phyloP scores from a whole-genome alignment of 345 rosid species.

The Eucalyptus regnans region DNA sequence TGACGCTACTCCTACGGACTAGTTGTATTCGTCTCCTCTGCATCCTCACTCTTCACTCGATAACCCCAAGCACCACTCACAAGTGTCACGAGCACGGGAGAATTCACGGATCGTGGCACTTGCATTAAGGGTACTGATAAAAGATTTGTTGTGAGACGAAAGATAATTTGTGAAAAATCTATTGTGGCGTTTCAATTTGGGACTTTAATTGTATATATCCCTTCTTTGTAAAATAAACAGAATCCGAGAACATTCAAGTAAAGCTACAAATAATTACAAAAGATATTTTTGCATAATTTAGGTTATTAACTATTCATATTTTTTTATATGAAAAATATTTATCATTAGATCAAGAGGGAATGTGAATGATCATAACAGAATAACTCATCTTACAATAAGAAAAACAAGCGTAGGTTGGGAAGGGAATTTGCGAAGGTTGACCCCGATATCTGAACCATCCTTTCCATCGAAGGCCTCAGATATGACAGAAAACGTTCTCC shows the following conservation, averaged over 20 bases:
- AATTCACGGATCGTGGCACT: too few relatives aligned
- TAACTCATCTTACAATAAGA: background rate
- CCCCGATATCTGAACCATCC: background rate
- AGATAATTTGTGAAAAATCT: background rate
- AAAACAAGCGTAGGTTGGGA: background rate
- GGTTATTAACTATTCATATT: background rate
- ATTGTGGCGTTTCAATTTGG: background rate
- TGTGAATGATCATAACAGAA: background rate
- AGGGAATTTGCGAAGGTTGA: background rate
- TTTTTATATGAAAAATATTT: background rate
- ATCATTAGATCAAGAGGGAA: background rate
- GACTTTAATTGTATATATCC: background rate
- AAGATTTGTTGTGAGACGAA: background rate
- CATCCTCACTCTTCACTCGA: too few relatives aligned
- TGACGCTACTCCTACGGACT: too few relatives aligned
- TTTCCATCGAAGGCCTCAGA: background rate
- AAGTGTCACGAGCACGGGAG: too few relatives aligned
- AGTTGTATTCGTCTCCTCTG: too few relatives aligned
- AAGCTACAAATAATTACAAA: background rate
- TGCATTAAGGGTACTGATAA: background rate
- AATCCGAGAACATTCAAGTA: background rate
- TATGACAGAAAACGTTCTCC: background rate
- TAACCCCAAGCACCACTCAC: too few relatives aligned
- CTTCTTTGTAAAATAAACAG: rapidly evolving
- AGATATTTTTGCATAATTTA: too few relatives aligned